phyloP scores from a whole-genome alignment of 139 green algal species.

The Auxenochlorella pyrenoidosa region DNA sequence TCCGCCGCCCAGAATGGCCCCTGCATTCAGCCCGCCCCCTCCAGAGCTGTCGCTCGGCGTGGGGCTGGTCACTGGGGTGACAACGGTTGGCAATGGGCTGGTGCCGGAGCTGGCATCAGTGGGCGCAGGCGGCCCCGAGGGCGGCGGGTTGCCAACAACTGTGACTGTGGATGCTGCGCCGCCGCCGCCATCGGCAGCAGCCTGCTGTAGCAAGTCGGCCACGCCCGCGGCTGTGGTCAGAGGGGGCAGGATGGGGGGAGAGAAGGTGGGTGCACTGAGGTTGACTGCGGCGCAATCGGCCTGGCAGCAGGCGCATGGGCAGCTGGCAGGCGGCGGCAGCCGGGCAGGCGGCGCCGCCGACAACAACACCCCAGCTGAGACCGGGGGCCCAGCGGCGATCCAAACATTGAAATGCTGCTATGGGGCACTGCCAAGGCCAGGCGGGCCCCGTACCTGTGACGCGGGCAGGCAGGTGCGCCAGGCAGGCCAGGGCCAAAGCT shows the following conservation, averaged over 20 bases:
- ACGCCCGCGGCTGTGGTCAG: neutral
- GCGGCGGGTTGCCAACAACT: no score
- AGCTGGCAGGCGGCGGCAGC: neutral
- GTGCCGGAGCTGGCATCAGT: neutral
- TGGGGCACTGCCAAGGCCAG: neutral
- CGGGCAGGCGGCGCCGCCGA: neutral
- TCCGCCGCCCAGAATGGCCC: slow-evolving; percentile 10
- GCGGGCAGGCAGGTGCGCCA: slow-evolving; percentile 5
- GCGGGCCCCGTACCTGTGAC: neutral
- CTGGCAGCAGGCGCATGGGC: neutral
- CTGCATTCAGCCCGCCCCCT: slow-evolving; percentile 10
- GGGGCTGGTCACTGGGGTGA: neutral
- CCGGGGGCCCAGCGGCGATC: neutral
- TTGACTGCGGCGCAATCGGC: neutral
- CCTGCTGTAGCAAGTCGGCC: slow-evolving; percentile 5
- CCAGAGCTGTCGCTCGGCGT: neutral
- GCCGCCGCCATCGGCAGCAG: neutral
- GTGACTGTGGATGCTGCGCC: no score
- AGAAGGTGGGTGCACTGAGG: neutral
- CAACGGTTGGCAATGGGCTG: neutral
- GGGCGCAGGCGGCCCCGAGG: neutral
- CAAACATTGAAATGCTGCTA: neutral
- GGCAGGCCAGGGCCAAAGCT: neutral
- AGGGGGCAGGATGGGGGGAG: neutral
- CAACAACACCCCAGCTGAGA: neutral